Conservation (phyloP, 768 basidiomycete species). For the Punctularia strigosozonata region DNA sequence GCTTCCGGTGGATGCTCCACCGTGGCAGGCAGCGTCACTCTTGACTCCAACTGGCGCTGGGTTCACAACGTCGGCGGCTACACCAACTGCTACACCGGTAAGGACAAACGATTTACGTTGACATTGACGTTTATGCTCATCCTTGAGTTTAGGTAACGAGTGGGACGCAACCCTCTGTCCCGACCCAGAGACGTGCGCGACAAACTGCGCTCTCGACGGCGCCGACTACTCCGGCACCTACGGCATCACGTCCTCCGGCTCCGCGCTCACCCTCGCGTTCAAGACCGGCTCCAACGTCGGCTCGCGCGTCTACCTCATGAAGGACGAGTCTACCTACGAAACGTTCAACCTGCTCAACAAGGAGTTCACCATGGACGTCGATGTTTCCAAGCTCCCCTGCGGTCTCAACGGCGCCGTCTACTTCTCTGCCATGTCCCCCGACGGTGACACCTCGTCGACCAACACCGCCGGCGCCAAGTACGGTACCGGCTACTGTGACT, state of each 20-base stretch:
- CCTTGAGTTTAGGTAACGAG: constrained; percentile 9
- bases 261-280: constrained; percentile 36
- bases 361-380: constrained; percentile 47
- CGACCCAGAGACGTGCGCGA: constrained; percentile 17
- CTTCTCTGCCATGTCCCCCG: constrained; percentile 43
- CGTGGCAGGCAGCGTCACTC: no score
- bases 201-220: constrained; percentile 23
- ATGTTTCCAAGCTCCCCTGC: constrained; percentile 40
- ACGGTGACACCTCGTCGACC: constrained; percentile 35
- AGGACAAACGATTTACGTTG: neutral
- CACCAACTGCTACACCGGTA: constrained; percentile 25
- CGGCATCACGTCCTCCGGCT: constrained; percentile 36
- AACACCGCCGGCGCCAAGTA: constrained; percentile 48
- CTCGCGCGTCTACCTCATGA: constrained; percentile 30
- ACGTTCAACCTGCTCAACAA: constrained; percentile 37
- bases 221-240: constrained; percentile 30
- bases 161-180: constrained; percentile 22
- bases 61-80: constrained; percentile 9
- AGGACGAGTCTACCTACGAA: constrained; percentile 25
- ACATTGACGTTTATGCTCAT: neutral
- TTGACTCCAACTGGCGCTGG: no score
- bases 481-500: constrained; percentile 50
- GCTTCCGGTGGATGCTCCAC: no score
- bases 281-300: constrained; percentile 24
- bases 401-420: constrained; percentile 48